phyloP scores from a whole-genome alignment of 1,284 basidiomycete species.

The Fistulinella staudtii region DNA sequence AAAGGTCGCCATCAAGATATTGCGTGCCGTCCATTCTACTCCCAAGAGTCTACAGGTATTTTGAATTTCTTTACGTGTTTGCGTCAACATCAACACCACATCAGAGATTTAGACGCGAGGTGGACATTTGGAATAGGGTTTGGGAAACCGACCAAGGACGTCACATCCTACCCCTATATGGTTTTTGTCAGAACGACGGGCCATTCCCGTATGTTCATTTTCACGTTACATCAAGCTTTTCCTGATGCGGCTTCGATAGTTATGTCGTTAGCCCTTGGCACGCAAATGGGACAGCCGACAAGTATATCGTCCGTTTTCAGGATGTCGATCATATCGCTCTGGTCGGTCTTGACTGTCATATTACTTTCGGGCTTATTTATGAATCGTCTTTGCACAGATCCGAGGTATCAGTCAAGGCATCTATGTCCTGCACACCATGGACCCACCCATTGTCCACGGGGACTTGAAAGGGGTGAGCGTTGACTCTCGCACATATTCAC shows the following conservation, averaged over 20 bases:
- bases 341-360: conserved; percentile 27
- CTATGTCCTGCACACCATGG: conserved; percentile 46
- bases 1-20: conserved; percentile 53
- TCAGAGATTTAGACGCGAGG: conserved; percentile 50
- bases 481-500: neutral
- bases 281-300: conserved; percentile 47
- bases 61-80: neutral
- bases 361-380: conserved; percentile 1
- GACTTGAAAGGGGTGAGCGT: conserved; percentile 48
- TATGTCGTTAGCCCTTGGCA: conserved; percentile 58
- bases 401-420: conserved; percentile 45
- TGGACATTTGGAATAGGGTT: conserved; percentile 52
- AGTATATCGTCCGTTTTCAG: conserved; percentile 40
- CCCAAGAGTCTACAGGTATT: conserved; percentile 41
- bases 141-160: conserved; percentile 49
- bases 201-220: conserved; percentile 44
- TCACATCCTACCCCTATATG: conserved; percentile 54
- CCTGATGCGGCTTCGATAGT: conserved; percentile 25
- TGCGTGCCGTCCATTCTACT: conserved; percentile 46
- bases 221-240: neutral
- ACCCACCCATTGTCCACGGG: conserved; percentile 49
- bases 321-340: conserved; percentile 40
- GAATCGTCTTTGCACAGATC: conserved; percentile 34
- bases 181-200: conserved; percentile 49
- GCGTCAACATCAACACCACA: conserved; percentile 5